These are phyloP conservation scores for Phytophthora brassicae DNA, from an alignment of 352 stramenopile species.

Conservation along the genomic window DNA sequence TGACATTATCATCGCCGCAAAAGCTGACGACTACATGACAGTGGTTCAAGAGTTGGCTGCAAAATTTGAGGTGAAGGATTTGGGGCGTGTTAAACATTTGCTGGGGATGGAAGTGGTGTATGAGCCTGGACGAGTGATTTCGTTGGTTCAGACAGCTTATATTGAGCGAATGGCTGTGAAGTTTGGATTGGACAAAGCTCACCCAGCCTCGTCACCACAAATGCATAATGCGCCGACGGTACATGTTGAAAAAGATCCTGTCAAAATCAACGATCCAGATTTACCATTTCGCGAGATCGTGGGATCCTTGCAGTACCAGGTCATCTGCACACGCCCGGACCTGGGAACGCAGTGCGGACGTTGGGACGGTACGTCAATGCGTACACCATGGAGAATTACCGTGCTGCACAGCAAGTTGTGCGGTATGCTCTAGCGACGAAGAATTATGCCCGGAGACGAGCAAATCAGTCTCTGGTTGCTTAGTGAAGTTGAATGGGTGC, in stretches of 20 bases:
- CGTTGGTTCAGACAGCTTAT: background rate
- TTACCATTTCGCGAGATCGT: constrained; percentile 1
- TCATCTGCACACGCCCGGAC: background rate
- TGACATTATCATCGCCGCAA: background rate
- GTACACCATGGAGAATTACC: constrained; percentile 4
- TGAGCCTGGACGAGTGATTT: background rate
- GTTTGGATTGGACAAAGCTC: background rate
- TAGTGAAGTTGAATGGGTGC: background rate
- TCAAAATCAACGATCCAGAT: constrained; percentile 2
- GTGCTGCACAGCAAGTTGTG: background rate
- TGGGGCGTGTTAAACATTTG: background rate
- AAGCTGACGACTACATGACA: background rate
- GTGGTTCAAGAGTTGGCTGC: background rate
- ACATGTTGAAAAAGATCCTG: background rate
- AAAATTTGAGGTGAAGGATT: constrained; percentile 1
- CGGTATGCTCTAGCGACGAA: background rate
- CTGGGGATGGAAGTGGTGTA: background rate
- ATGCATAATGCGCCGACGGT: background rate
- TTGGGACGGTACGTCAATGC: background rate
- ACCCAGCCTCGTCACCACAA: background rate
- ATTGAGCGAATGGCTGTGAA: background rate
- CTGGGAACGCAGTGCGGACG: background rate
- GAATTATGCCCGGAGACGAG: background rate
- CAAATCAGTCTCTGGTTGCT: background rate
- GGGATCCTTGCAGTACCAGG: constrained; percentile 1